Percentiles rank a stretch among this genome's conserved stretches.
Evolutionary conservation across 1,139 yeast species (phyloP).

Genomic region (Pichia sp.): DNA sequence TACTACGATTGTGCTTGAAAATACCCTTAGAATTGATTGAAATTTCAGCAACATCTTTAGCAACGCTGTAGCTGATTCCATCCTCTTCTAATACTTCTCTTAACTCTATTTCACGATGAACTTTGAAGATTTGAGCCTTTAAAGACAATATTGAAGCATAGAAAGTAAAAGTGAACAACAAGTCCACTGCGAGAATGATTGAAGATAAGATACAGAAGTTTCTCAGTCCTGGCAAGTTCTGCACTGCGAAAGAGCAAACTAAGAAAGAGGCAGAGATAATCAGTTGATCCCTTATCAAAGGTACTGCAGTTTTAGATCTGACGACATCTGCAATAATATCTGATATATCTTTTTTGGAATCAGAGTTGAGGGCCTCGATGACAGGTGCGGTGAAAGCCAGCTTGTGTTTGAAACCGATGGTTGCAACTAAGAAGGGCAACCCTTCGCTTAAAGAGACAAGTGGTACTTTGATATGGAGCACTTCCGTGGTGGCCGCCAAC

Average conservation of each 20-base stretch:
- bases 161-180: constrained; percentile 74
- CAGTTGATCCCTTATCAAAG: constrained; percentile 74
- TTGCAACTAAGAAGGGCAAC: constrained; percentile 86
- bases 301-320: constrained; percentile 54
- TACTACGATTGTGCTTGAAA: constrained; percentile 37
- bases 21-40: constrained; percentile 34
- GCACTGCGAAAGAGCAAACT: constrained; percentile 65
- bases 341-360: constrained; percentile 42
- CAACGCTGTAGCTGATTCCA: constrained; percentile 76
- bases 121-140: constrained; percentile 85
- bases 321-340: constrained; percentile 57
- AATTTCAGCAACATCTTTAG: constrained; percentile 60
- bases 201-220: constrained; percentile 81
- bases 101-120: constrained; percentile 78
- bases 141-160: constrained; percentile 81
- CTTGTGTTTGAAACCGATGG: constrained; percentile 90
- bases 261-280: constrained; percentile 72
- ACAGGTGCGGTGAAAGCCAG: constrained; percentile 69
- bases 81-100: constrained; percentile 89
- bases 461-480: constrained; percentile 57
- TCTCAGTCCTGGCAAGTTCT: constrained; percentile 67
- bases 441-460: constrained; percentile 84
- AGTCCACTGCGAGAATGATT: constrained; percentile 68
- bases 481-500: constrained; percentile 56
- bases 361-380: constrained; percentile 38